These are phyloP conservation scores for Talaromyces albobiverticillius DNA, from an alignment of 2,329 filamentous ascomycete species.

Conservation along the genomic window DNA sequence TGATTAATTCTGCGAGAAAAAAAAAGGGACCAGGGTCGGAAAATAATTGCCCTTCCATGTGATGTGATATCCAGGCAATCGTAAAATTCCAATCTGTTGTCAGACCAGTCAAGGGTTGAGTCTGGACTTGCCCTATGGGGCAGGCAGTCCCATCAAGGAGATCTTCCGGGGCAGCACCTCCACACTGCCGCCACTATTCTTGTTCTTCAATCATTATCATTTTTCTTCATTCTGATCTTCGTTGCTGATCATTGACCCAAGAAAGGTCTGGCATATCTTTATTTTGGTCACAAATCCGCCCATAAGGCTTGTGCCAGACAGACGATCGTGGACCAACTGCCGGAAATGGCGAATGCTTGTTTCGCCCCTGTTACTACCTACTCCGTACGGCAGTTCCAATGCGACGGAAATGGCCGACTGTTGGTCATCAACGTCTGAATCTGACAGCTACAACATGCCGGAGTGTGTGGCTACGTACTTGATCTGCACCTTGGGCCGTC, in stretches of 20 bases:
- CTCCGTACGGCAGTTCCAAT: neutral
- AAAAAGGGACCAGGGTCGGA: no score
- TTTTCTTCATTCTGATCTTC: neutral
- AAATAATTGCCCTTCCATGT: no score
- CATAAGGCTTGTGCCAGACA: no score
- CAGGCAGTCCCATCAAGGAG: neutral
- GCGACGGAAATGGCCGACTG: neutral
- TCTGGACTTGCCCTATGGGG: neutral
- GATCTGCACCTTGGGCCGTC: no score
- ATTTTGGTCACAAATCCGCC: neutral
- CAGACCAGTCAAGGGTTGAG: no score
- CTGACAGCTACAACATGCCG: neutral
- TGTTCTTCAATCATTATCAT: no score
- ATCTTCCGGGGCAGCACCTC: neutral
- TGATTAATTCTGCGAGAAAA: no score
- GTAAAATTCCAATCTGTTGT: no score
- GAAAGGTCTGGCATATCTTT: neutral
- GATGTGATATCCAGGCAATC: no score
- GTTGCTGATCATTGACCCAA: neutral
- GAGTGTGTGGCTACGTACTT: neutral
- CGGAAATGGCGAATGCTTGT: neutral
- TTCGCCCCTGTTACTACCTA: neutral
- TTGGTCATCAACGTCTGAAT: neutral
- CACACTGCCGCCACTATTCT: neutral
- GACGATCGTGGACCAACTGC: neutral